These are phyloP conservation scores for Tricholoma furcatifolium DNA, from an alignment of 768 basidiomycete species.

Conservation along the genomic window DNA sequence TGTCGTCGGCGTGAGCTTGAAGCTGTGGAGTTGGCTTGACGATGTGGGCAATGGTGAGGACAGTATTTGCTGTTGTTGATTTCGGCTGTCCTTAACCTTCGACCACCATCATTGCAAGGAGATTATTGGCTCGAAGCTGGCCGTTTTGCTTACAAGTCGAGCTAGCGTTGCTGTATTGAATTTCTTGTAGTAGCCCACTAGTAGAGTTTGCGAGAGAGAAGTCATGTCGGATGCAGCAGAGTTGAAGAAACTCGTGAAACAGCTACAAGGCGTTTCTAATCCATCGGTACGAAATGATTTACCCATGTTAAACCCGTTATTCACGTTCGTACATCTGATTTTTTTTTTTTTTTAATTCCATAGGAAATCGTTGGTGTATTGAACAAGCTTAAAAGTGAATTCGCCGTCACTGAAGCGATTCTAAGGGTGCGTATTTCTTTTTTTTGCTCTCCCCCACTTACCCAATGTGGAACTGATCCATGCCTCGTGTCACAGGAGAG, in stretches of 20 bases:
- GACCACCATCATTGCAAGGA: slow-evolving; percentile 19
- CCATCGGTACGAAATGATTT: slow-evolving; percentile 51
- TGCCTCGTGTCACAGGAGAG: slow-evolving; percentile 61
- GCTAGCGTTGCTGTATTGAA: slow-evolving; percentile 20
- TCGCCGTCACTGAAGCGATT: slow-evolving; percentile 67
- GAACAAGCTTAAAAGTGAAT: slow-evolving; percentile 61
- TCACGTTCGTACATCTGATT: slow-evolving; percentile 30
- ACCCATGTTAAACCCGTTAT: slow-evolving; percentile 36
- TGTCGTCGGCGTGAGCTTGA: background rate
- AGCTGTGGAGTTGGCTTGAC: background rate
- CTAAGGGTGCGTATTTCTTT: slow-evolving; percentile 63
- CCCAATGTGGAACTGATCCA: slow-evolving; percentile 23
- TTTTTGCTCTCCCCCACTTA: slow-evolving; percentile 14
- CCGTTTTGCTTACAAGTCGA: slow-evolving; percentile 15
- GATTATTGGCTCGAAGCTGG: slow-evolving; percentile 14
- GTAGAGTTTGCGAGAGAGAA: slow-evolving; percentile 26
- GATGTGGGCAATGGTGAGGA: slow-evolving; percentile 11
- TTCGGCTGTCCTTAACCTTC: slow-evolving; percentile 10
- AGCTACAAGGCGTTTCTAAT: slow-evolving; percentile 62
- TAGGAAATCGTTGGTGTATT: slow-evolving; percentile 69
- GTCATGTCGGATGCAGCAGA: slow-evolving; percentile 55
- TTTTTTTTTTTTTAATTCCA: slow-evolving; percentile 13
- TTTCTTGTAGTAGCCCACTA: slow-evolving; percentile 34
- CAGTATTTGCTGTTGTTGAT: slow-evolving; percentile 23
- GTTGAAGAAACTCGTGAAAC: slow-evolving; percentile 80